A percentile compares a stretch with the other conserved stretches of the same genome.
Evolutionary conservation across 352 stramenopile species (phyloP).

Genomic region (Albugo candida): DNA sequence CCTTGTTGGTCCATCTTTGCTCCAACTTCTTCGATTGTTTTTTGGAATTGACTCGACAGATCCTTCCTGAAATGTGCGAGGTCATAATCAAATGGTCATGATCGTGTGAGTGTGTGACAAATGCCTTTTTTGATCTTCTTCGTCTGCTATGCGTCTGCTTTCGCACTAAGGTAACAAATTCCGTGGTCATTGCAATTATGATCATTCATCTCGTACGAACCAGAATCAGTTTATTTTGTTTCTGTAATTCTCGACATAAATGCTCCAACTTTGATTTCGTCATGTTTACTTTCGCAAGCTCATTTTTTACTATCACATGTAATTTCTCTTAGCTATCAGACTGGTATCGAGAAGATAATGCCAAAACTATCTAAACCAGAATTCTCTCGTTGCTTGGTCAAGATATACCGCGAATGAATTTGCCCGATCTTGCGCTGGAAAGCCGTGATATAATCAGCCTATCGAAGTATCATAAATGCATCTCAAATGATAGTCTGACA

Average conservation of each 20-base stretch:
- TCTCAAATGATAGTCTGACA: too few species aligned
- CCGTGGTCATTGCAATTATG: too few species aligned
- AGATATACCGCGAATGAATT: conserved; percentile 56
- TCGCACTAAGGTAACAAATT: conserved; percentile 17
- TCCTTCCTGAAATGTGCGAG: conserved; percentile 20
- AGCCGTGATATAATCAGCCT: too few species aligned
- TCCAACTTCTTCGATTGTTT: conserved; percentile 75
- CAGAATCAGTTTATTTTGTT: conserved; percentile 77
- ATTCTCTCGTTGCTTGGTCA: conserved; percentile 36
- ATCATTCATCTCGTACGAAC: conserved; percentile 8
- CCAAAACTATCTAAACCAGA: too few species aligned
- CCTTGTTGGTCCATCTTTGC: conserved; percentile 76
- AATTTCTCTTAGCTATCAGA: too few species aligned
- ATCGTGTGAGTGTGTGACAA: neutral
- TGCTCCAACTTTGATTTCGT: conserved; percentile 67
- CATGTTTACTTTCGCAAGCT: conserved; percentile 36
- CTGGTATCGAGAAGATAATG: too few species aligned
- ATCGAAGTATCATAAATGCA: too few species aligned
- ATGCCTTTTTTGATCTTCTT: conserved; percentile 65
- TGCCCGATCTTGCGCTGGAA: conserved; percentile 47
- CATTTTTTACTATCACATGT: conserved; percentile 18
- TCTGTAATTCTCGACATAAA: conserved; percentile 68
- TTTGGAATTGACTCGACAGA: conserved; percentile 62
- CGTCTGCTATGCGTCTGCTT: conserved; percentile 62
- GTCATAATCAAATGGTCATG: neutral